Percentiles rank a stretch among this genome's conserved stretches.
Conservation (phyloP, 2,329 filamentous ascomycete species). For the Volutella citrinella region DNA sequence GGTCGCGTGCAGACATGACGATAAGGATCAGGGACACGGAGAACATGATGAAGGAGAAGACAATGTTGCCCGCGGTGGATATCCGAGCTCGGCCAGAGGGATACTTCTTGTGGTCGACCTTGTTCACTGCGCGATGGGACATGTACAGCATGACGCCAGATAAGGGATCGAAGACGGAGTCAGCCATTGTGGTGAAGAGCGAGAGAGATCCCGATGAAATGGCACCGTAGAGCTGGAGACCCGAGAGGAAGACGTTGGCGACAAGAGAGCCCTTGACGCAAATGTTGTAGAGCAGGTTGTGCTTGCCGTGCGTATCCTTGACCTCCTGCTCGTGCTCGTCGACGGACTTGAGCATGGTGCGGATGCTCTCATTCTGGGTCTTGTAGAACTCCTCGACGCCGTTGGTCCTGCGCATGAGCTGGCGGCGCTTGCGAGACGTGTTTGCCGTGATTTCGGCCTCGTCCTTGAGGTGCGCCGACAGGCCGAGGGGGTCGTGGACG, state of each 20-base stretch:
- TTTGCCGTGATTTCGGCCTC: conserved; percentile 82
- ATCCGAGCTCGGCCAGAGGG: too few species aligned
- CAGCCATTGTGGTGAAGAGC: conserved; percentile 4
- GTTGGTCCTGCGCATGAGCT: conserved; percentile 33
- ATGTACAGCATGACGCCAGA: conserved; percentile 5
- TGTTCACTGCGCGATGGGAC: conserved; percentile 4
- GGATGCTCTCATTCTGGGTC: conserved; percentile 3
- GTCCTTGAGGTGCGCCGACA: background rate
- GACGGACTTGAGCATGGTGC: conserved; percentile 3
- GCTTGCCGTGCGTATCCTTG: conserved; percentile 2
- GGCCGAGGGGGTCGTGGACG: background rate
- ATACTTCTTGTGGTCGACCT: too few species aligned
- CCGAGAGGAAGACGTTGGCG: conserved; percentile 1
- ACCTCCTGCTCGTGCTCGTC: conserved; percentile 2
- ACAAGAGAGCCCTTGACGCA: conserved; percentile 3
- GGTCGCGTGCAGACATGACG: conserved; percentile 3
- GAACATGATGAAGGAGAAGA: conserved; percentile 5
- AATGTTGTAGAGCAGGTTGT: conserved; percentile 1
- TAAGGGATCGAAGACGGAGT: conserved; percentile 4
- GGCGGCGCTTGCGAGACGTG: conserved; percentile 67
- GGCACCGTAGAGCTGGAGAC: too few species aligned
- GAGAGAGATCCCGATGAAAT: conserved; percentile 3
- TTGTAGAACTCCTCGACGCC: conserved; percentile 1
- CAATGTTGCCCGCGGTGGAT: conserved; percentile 2
- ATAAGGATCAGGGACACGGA: conserved; percentile 2